These are phyloP conservation scores for Leccinum barrowsii DNA, from an alignment of 768 basidiomycete genomes.

Conservation along the genomic window DNA sequence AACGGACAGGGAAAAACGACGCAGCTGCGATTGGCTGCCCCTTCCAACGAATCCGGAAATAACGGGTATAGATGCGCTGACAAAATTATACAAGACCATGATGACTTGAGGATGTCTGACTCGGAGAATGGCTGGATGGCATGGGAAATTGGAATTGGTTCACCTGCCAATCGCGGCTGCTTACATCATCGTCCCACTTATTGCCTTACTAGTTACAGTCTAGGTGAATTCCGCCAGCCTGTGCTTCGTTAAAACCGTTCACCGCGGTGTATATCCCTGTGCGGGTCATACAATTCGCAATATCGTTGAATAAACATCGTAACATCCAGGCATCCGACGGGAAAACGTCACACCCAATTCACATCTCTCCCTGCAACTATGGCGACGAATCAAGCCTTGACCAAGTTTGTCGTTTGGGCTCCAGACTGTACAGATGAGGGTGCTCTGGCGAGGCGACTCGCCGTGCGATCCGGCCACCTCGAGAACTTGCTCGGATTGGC, in stretches of 20 bases:
- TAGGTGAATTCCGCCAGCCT: background rate
- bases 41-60: background rate
- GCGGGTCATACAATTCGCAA: background rate
- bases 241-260: background rate
- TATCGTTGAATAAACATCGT: background rate
- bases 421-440: conserved; percentile 62
- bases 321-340: background rate
- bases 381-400: conserved; percentile 12
- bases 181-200: background rate
- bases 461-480: conserved; percentile 51
- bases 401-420: conserved; percentile 56
- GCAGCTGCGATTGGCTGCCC: conserved; percentile 1
- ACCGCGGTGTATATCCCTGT: background rate
- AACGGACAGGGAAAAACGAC: conserved; percentile 9
- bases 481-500: conserved; percentile 36
- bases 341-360: background rate
- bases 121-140: background rate
- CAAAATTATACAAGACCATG: background rate
- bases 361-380: conserved; percentile 9
- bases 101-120: background rate
- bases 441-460: conserved; percentile 48
- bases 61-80: background rate
- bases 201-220: background rate
- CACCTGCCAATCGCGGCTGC: conserved; percentile 9
- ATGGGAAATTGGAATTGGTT: background rate